These are phyloP conservation scores for Dipodascopsis tothii DNA, from an alignment of 805 yeast species.

Conservation along the genomic window DNA sequence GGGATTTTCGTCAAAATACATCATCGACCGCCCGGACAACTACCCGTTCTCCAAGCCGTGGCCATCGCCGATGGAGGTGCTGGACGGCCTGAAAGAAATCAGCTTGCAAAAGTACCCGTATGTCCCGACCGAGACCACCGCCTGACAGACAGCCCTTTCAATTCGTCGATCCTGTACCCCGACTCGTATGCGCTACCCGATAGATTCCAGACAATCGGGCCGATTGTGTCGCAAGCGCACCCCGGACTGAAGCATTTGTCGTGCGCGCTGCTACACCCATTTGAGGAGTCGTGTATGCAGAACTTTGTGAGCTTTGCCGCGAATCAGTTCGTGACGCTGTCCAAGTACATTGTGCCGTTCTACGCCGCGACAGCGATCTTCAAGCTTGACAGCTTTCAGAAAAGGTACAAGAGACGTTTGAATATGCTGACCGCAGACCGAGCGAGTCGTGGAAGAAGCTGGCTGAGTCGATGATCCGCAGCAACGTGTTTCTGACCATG, in stretches of 20 bases:
- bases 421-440: not conserved
- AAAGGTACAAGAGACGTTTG: not conserved
- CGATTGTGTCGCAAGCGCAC: constrained; percentile 21
- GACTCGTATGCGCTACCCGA: constrained; percentile 20
- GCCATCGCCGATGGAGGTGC: constrained; percentile 30
- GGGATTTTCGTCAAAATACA: constrained; percentile 28
- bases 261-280: constrained; percentile 19
- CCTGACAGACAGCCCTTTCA: constrained; percentile 14
- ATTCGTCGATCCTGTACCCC: constrained; percentile 23
- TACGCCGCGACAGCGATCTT: constrained; percentile 4
- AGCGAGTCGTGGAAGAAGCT: not conserved
- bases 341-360: constrained; percentile 10
- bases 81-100: constrained; percentile 30
- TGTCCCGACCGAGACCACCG: constrained; percentile 15
- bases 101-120: constrained; percentile 31
- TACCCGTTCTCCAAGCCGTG: constrained; percentile 29
- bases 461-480: constrained; percentile 22
- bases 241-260: constrained; percentile 19
- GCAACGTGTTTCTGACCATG: constrained; percentile 32
- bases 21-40: constrained; percentile 28
- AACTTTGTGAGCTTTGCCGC: constrained; percentile 6
- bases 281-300: constrained; percentile 18
- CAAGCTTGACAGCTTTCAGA: not conserved
- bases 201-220: constrained; percentile 10
- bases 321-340: constrained; percentile 4